Base-by-base conservation (phyloP, 331 rosid genomes). In the Saraca asoca region DNA sequence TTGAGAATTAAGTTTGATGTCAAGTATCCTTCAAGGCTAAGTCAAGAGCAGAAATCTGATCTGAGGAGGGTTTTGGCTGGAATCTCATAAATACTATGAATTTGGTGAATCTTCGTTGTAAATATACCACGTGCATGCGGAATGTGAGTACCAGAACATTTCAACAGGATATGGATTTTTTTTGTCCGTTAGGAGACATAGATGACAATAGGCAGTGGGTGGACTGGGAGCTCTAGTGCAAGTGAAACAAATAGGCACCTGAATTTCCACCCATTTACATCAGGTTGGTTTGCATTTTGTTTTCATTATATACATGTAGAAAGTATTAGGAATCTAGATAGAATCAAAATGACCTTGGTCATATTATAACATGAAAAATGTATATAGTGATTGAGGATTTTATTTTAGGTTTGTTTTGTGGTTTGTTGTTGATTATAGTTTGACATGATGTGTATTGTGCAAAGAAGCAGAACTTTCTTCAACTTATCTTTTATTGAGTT, bases 1-100 rank as follows among this genome's bases (percentile, higher is more conserved):
- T 81, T 85, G 79, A 79, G 80, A 65, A 71, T 81, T 66, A 85
- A 79, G 57, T 79, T 85, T 65, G 84, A 79, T 34, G 90, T 85
- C 58, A 76, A 64, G 64, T 85, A 85, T 66, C 90, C 90, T 9
- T 76, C 83, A 19, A 74, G 79, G 56, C 86, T 85, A 35, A 79
- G 79, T 9, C 7, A 65, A 12, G 90, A 79, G 70, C 87, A 85
- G 66, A 85, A 85, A 66, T 72, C 83, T 33, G 87, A 85, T 74
- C 68, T 85, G 58, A 85, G 57, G 62, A 75, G 87, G 70, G 87
- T 82, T 70, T 65, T 85, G 54, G 87, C 87, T 13, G 82, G 82
- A 51, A 75, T 67, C 68, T 71, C 68, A 14, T 74, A 12, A 64
- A 71, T 64, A 74, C 69, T 57, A 24, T 54, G 83, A 58, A 63